Base-by-base conservation (phyloP, 768 basidiomycete genomes). In the Botryobasidium botryosum region DNA sequence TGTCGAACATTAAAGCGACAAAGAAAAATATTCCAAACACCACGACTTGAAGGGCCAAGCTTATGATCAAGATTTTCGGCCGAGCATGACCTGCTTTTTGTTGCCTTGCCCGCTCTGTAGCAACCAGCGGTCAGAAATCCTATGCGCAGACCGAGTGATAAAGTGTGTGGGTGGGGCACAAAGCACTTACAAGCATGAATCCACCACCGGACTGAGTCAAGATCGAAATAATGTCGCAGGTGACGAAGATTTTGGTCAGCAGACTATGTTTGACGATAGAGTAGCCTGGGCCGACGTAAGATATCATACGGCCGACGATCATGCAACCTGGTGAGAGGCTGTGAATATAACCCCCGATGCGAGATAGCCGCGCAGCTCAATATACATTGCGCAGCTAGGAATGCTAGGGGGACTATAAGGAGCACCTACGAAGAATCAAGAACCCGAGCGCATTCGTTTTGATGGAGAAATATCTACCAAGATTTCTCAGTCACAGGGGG, bases 311-410 rank as follows among this genome's bases (percentile, higher is more conserved):
- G 6, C 50, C 50, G 5, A 48, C 39, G 10, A 51, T 43, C 50
- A 51, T 51, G 46, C 48, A 51, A 24, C 38, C 47, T 45, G 45
- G n/a, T n/a, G n/a, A n/a, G n/a, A n/a, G n/a, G n/a, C n/a, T n/a
- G n/a, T n/a, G n/a, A n/a, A n/a, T n/a, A n/a, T n/a, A n/a, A n/a
- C n/a, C n/a, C n/a, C n/a, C n/a, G n/a, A n/a, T n/a, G n/a, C n/a
- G n/a, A n/a, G n/a, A n/a, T n/a, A n/a, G n/a, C n/a, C n/a, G n/a
- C n/a, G n/a, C n/a, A n/a, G n/a, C 32, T 33, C 10, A 12, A 33
- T 32, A 18, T 31, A 45, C 48, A 33, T 18, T 50, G 46, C 4
- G 50, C 50, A 5, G 50, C 47, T n/a, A 51, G 28, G 40, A 51
- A 48, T 6, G 50, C 50, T 5, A 47, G 50, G 13, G 50, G 41